Percentiles rank a stretch among this genome's conserved stretches.
phyloP scores from a whole-genome alignment of 1,139 yeast species.

The Hemisphaericaspora subhashii region DNA sequence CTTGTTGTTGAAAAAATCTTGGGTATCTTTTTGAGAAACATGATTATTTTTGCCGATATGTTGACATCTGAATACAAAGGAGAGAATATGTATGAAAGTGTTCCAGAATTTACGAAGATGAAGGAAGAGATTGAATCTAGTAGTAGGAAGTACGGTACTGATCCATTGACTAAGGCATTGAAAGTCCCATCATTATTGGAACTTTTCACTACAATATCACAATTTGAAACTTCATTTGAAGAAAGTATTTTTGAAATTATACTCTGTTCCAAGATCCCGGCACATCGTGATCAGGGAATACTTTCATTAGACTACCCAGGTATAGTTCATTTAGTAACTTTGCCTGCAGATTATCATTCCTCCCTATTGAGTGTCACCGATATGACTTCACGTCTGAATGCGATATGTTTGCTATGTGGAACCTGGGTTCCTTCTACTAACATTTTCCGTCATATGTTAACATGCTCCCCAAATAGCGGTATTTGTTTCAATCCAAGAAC shows the following conservation, averaged over 20 bases:
- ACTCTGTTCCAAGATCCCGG: constrained; percentile 28
- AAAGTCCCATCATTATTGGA: constrained; percentile 23
- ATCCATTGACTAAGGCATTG: constrained; percentile 22
- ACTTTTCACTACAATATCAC: constrained; percentile 16
- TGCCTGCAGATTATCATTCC: constrained; percentile 37
- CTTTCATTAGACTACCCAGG: constrained; percentile 40
- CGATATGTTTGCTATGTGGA: constrained; percentile 38
- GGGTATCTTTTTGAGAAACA: constrained; percentile 38
- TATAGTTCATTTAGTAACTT: constrained; percentile 35
- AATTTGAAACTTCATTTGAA: constrained; percentile 22
- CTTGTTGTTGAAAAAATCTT: constrained; percentile 30
- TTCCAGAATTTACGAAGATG: constrained; percentile 19
- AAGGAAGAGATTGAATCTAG: constrained; percentile 6
- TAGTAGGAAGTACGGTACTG: constrained; percentile 7
- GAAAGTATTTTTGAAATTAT: constrained; percentile 25
- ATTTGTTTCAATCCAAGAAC: constrained; percentile 45
- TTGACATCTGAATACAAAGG: constrained; percentile 28
- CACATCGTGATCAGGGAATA: constrained; percentile 23
- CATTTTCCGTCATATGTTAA: constrained; percentile 24
- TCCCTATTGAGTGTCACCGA: constrained; percentile 25
- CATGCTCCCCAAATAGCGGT: constrained; percentile 32
- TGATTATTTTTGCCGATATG: constrained; percentile 35
- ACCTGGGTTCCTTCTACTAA: constrained; percentile 18
- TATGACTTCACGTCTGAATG: constrained; percentile 23
- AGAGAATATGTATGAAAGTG: constrained; percentile 25